Evolutionary conservation across 495 filamentous ascomycete species (phyloP).

Genomic region (Penicillium lividum): DNA sequence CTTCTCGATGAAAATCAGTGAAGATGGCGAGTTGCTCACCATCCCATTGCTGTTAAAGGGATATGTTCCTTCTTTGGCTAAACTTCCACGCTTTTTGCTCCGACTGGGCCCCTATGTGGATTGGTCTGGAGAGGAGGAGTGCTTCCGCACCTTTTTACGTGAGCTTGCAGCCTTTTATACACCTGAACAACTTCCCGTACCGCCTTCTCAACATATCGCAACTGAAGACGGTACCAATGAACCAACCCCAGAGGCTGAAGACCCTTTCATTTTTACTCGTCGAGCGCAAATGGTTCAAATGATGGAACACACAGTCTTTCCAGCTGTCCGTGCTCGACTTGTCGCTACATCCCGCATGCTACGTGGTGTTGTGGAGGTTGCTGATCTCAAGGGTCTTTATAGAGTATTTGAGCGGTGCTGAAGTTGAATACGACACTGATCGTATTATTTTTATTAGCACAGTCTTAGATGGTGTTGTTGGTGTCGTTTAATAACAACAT

Average conservation of each 20-base stretch:
- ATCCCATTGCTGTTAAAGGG: constrained; percentile 88
- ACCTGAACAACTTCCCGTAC: constrained; percentile 74
- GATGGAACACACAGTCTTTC: constrained; percentile 86
- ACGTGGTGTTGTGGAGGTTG: constrained; percentile 81
- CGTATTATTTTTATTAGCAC: neutral
- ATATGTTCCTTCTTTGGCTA: constrained; percentile 81
- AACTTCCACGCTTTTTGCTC: constrained; percentile 86
- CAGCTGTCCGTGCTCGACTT: constrained; percentile 78
- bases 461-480: neutral
- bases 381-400: constrained; percentile 92
- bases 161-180: constrained; percentile 94
- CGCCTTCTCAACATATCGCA: constrained; percentile 35
- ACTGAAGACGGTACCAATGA: neutral
- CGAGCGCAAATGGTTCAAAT: constrained; percentile 65
- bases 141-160: constrained; percentile 80
- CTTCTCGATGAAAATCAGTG: constrained; percentile 81
- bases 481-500: neutral
- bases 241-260: constrained; percentile 25
- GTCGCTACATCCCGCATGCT: constrained; percentile 82
- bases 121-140: constrained; percentile 81
- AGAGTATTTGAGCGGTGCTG: constrained; percentile 96
- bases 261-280: constrained; percentile 57
- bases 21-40: constrained; percentile 70
- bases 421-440: constrained; percentile 14
- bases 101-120: constrained; percentile 85